phyloP scores from a whole-genome alignment of 208 protist species.

The Wallacemonas sp. region DNA sequence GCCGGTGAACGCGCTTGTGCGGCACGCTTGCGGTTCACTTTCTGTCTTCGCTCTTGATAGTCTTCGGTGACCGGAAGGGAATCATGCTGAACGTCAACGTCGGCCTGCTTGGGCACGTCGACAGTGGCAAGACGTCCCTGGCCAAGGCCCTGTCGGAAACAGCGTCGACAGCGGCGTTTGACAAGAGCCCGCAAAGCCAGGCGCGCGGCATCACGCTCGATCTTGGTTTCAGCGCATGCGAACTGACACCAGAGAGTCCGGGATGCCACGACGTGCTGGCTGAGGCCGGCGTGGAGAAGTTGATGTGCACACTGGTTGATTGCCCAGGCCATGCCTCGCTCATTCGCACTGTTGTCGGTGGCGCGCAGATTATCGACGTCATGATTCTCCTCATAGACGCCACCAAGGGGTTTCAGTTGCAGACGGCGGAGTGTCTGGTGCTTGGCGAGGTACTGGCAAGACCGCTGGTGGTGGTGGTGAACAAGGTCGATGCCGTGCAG shows the following conservation, averaged over 20 bases:
- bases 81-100: constrained; percentile 94
- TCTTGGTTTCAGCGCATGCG: constrained; percentile 95
- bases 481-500: constrained; percentile 94
- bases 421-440: constrained; percentile 96
- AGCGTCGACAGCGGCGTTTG: constrained; percentile 96
- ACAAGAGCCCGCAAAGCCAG: constrained; percentile 97
- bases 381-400: constrained; percentile 98
- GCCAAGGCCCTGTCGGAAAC: constrained; percentile 91
- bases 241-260: constrained; percentile 12
- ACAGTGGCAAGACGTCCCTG: constrained; percentile 96
- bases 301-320: constrained; percentile 96
- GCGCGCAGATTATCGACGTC: constrained; percentile 98
- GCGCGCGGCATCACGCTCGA: constrained; percentile 98
- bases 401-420: constrained; percentile 97
- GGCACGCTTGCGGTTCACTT: too few relatives aligned
- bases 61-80: too few relatives aligned
- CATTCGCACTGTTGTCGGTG: constrained; percentile 97
- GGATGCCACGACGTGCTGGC: constrained; percentile 19
- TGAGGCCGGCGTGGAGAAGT: constrained; percentile 16
- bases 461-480: constrained; percentile 94
- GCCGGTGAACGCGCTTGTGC: background rate
- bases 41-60: background rate
- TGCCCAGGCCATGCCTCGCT: constrained; percentile 98
- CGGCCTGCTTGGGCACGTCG: constrained; percentile 96
- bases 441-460: constrained; percentile 79